phyloP scores from a whole-genome alignment of 169 alveolate species.

The Eimeria zaria region DNA sequence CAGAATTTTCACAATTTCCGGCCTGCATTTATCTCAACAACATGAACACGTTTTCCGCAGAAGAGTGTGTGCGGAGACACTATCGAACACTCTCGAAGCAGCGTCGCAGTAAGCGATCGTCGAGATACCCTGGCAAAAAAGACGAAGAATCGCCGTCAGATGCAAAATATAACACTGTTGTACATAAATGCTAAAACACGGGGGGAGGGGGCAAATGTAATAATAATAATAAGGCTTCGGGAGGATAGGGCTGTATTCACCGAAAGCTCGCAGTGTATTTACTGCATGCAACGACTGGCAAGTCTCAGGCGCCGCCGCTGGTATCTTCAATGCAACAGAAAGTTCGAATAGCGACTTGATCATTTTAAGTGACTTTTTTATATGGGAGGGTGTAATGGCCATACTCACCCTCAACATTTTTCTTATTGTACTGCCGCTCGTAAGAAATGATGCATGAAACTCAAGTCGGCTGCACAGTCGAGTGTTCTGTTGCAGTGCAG shows the following conservation, averaged over 20 bases:
- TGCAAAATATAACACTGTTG: background rate
- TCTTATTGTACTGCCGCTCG: background rate
- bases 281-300: conserved; percentile 26
- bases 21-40: conserved; percentile 8
- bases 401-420: background rate
- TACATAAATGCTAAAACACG: background rate
- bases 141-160: background rate
- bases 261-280: background rate
- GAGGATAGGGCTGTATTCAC: background rate
- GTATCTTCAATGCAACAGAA: background rate
- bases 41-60: background rate
- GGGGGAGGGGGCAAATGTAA: background rate
- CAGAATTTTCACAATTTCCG: background rate
- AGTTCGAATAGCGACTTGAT: too few species aligned
- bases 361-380: background rate
- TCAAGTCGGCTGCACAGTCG: background rate
- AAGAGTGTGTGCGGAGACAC: background rate
- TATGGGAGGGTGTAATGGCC: background rate
- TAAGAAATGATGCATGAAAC: background rate
- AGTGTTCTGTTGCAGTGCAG: background rate
- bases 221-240: too few species aligned
- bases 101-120: conserved; percentile 3
- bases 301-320: background rate
- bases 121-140: background rate
- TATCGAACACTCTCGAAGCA: background rate